These are phyloP conservation scores for Coemansia sp. DNA, from an alignment of 192 early-diverging fungal genomes.

Conservation along the genomic window DNA sequence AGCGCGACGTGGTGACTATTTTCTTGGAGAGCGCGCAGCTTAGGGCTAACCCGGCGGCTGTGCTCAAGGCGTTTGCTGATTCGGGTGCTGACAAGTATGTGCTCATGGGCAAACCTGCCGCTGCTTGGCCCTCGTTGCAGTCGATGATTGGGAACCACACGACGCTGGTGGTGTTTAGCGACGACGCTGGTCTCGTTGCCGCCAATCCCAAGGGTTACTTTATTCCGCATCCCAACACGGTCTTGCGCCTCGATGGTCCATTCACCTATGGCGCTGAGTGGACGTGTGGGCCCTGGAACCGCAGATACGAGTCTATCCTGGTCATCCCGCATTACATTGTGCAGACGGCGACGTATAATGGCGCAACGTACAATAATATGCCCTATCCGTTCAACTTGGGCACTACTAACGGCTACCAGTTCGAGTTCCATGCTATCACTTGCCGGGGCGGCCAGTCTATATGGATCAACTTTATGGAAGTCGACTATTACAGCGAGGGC, in stretches of 20 bases:
- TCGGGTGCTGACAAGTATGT: constrained; percentile 40
- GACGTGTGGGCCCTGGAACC: constrained; percentile 49
- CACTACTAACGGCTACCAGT: constrained; percentile 49
- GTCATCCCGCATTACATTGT: constrained; percentile 52
- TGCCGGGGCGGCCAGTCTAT: constrained; percentile 54
- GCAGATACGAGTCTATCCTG: constrained; percentile 39
- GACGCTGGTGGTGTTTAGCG: constrained; percentile 51
- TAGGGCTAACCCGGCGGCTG: constrained; percentile 31
- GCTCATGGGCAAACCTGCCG: constrained; percentile 32
- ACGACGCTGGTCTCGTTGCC: constrained; percentile 30
- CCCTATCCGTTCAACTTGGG: constrained; percentile 53
- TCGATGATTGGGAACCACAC: constrained; percentile 42
- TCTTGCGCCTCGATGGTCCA: constrained; percentile 45
- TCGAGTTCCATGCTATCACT: constrained; percentile 39
- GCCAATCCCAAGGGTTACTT: constrained; percentile 44
- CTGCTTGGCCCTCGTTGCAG: constrained; percentile 40
- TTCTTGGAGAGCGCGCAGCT: constrained; percentile 40
- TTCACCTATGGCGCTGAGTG: constrained; percentile 34
- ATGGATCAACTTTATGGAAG: constrained; percentile 56
- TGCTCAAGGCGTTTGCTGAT: constrained; percentile 36
- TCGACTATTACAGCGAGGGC: constrained; percentile 57
- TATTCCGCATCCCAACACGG: constrained; percentile 28
- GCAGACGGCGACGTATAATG: constrained; percentile 42
- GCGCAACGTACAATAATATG: constrained; percentile 33
- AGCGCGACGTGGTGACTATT: constrained; percentile 48